Evolutionary conservation across 176 grass and related monocot genomes (phyloP).

Genomic region (Cocos nucifera): DNA sequence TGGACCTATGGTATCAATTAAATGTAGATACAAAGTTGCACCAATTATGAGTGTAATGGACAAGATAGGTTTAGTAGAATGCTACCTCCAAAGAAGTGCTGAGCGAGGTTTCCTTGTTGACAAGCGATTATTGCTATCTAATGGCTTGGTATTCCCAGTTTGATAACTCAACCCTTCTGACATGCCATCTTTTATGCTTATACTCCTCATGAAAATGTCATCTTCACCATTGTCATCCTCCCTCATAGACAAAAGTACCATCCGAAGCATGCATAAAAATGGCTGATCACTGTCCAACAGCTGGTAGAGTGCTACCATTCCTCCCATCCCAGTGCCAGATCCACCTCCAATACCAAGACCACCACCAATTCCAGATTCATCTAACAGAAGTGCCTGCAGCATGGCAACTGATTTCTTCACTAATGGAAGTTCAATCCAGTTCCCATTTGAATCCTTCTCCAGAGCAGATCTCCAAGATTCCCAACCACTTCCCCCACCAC

Average conservation of each 20-base stretch:
- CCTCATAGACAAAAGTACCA: slow-evolving; percentile 95
- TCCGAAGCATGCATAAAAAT: slow-evolving; percentile 96
- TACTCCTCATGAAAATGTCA: slow-evolving; percentile 52
- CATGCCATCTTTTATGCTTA: slow-evolving; percentile 47
- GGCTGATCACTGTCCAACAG: slow-evolving; percentile 95
- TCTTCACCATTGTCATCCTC: slow-evolving; percentile 81
- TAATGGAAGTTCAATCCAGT: slow-evolving; percentile 88
- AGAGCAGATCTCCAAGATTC: slow-evolving; percentile 65
- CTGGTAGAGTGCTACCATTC: slow-evolving; percentile 89
- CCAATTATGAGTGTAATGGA: too few species aligned
- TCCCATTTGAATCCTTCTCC: slow-evolving; percentile 70
- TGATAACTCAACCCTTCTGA: slow-evolving; percentile 39
- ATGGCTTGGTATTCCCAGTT: slow-evolving; percentile 32
- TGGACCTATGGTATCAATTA: too few species aligned
- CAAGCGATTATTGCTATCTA: slow-evolving; percentile 55
- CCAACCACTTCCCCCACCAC: slow-evolving; percentile 74
- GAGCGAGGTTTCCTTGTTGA: slow-evolving; percentile 70
- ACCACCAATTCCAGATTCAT: slow-evolving; percentile 94
- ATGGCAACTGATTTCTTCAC: slow-evolving; percentile 92
- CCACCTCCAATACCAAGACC: slow-evolving; percentile 89
- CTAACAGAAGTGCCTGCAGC: slow-evolving; percentile 89
- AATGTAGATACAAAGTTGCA: too few species aligned
- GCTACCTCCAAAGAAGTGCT: slow-evolving; percentile 95
- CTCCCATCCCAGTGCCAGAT: slow-evolving; percentile 93
- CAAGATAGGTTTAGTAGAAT: too few species aligned